Evolutionary conservation across 2,329 filamentous ascomycete species (phyloP).

Genomic region (Ophiostoma montium): DNA sequence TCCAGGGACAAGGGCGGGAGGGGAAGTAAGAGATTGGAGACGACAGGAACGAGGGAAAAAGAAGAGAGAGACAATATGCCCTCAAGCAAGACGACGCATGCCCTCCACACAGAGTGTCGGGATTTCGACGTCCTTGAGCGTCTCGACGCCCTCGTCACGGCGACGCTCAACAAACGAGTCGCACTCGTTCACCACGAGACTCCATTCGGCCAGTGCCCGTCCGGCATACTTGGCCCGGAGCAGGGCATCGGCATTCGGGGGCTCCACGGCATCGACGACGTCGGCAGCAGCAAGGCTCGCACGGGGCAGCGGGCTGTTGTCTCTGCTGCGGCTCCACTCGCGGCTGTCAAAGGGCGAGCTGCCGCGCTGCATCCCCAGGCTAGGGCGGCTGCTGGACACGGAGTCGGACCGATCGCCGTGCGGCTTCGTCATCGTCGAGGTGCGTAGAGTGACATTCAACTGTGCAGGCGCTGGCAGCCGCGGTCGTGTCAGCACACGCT

Average conservation of each 20-base stretch:
- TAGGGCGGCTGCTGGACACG: conserved; percentile 8
- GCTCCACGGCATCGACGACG: conserved; percentile 20
- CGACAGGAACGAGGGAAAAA: not conserved
- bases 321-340: conserved; percentile 3
- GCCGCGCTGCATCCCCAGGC: not conserved
- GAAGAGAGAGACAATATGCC: not conserved
- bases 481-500: conserved; percentile 52
- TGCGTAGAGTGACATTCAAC: conserved; percentile 34
- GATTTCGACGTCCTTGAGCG: conserved; percentile 54
- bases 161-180: conserved; percentile 70
- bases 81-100: conserved; percentile 22
- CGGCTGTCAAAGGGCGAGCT: conserved; percentile 2
- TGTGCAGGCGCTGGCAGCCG: conserved; percentile 59
- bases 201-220: conserved; percentile 66
- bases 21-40: not conserved
- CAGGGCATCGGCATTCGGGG: conserved; percentile 27
- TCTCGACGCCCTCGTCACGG: conserved; percentile 56
- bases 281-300: conserved; percentile 2
- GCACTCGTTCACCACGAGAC: conserved; percentile 58
- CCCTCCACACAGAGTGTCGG: conserved; percentile 50
- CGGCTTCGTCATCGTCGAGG: conserved; percentile 14
- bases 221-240: conserved; percentile 49
- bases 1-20: not conserved
- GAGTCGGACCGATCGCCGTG: conserved; percentile 8
- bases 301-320: not conserved